These are phyloP conservation scores for Coemansia sp. DNA, from an alignment of 192 early-diverging fungal genomes.

Conservation along the genomic window DNA sequence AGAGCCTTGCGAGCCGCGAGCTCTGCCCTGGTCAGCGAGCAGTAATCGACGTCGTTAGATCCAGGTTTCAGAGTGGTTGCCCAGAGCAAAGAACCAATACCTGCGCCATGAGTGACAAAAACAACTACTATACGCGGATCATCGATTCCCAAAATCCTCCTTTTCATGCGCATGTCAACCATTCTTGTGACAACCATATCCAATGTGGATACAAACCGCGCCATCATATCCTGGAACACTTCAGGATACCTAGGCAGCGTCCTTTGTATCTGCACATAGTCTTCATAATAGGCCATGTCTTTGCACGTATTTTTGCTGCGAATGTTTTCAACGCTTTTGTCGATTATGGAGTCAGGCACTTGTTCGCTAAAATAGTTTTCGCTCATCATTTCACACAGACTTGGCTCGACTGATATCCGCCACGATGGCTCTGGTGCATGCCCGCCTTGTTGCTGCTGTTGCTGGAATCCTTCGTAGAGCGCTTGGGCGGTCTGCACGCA, in stretches of 20 bases:
- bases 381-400: slow-evolving; percentile 49
- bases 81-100: slow-evolving; percentile 42
- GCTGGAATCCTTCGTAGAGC: slow-evolving; percentile 26
- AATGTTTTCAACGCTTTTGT: slow-evolving; percentile 11
- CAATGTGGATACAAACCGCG: slow-evolving; percentile 37
- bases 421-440: background rate
- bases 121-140: slow-evolving; percentile 25
- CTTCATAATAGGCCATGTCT: slow-evolving; percentile 17
- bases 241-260: slow-evolving; percentile 41
- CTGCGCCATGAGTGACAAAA: slow-evolving; percentile 52
- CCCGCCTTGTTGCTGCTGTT: background rate
- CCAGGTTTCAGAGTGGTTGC: slow-evolving; percentile 34
- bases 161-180: slow-evolving; percentile 6
- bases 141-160: background rate
- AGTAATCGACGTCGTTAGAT: slow-evolving; percentile 36
- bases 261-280: slow-evolving; percentile 5
- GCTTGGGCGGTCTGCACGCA: slow-evolving; percentile 42
- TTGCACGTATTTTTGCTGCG: background rate
- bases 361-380: slow-evolving; percentile 41
- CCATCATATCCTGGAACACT: slow-evolving; percentile 50
- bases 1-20: slow-evolving; percentile 8
- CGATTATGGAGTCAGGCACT: slow-evolving; percentile 34
- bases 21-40: slow-evolving; percentile 34
- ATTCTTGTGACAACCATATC: slow-evolving; percentile 15
- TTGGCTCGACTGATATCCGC: slow-evolving; percentile 38